Percentiles rank a stretch among this genome's conserved stretches.
Conservation (phyloP, 1,139 yeast genomes). For the Geotrichum phurueaensis region DNA sequence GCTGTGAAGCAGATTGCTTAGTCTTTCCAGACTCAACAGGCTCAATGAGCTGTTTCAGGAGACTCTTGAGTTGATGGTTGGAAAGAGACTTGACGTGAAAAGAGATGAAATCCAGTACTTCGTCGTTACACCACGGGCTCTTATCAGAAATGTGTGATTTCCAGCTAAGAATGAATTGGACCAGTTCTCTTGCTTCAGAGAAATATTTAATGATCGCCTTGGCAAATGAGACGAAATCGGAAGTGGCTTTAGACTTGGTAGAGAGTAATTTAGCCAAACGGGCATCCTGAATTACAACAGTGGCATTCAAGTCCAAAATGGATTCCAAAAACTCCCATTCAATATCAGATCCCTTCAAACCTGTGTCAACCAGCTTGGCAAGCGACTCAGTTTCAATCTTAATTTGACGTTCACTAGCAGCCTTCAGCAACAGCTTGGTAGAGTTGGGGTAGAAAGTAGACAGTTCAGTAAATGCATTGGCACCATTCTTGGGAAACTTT, state of each 20-base stretch:
- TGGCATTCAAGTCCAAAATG: conserved; percentile 15
- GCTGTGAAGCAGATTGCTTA: conserved; percentile 10
- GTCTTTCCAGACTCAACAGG: conserved; percentile 1
- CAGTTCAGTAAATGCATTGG: conserved; percentile 9
- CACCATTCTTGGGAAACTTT: conserved; percentile 8
- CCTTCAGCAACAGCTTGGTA: conserved; percentile 5
- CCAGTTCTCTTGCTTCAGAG: conserved; percentile 18
- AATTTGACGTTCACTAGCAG: conserved; percentile 4
- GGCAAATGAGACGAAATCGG: conserved; percentile 12
- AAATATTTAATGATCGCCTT: conserved; percentile 16
- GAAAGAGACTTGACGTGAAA: conserved; percentile 21
- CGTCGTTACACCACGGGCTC: conserved; percentile 20
- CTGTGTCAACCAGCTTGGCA: conserved; percentile 1
- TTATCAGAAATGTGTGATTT: conserved; percentile 10
- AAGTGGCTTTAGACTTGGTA: background rate
- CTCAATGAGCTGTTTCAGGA: conserved; percentile 15
- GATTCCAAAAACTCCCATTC: conserved; percentile 17
- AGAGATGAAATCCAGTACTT: conserved; percentile 18
- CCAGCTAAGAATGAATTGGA: conserved; percentile 16
- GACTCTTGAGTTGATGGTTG: conserved; percentile 20
- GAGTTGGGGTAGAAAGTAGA: conserved; percentile 7
- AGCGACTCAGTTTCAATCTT: conserved; percentile 9
- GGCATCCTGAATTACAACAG: conserved; percentile 12
- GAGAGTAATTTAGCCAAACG: conserved; percentile 11
- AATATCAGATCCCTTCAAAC: conserved; percentile 1